Evolutionary conservation across 2,329 filamentous ascomycete species (phyloP).

Genomic region (Talaromyces sp.): DNA sequence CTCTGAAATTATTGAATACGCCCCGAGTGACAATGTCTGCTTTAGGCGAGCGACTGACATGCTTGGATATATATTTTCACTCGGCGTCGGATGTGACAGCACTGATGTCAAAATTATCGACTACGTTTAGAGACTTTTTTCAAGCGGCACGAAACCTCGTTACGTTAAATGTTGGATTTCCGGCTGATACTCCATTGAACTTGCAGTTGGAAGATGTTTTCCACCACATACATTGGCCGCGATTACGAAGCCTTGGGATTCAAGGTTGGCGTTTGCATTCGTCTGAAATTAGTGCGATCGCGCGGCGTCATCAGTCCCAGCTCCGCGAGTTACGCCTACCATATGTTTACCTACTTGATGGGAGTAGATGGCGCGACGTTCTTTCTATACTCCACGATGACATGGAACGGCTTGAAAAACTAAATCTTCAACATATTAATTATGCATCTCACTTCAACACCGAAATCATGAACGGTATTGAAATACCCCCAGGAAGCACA

Average conservation of each 20-base stretch:
- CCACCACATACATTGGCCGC: slow-evolving; percentile 60
- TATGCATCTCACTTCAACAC: slow-evolving; percentile 57
- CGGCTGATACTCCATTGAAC: slow-evolving; percentile 54
- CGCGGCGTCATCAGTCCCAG: slow-evolving; percentile 54
- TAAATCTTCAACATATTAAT: slow-evolving; percentile 60
- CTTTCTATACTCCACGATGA: slow-evolving; percentile 55
- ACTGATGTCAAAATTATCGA: slow-evolving; percentile 57
- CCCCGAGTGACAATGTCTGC: slow-evolving; percentile 49
- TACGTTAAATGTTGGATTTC: slow-evolving; percentile 64
- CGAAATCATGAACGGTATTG: slow-evolving; percentile 25
- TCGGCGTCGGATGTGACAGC: slow-evolving; percentile 55
- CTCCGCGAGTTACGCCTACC: slow-evolving; percentile 59
- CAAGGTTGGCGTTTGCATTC: slow-evolving; percentile 62
- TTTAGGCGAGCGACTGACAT: slow-evolving; percentile 57
- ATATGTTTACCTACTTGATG: slow-evolving; percentile 60
- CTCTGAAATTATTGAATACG: slow-evolving; percentile 49
- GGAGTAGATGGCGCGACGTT: slow-evolving; percentile 60
- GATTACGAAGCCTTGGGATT: slow-evolving; percentile 61
- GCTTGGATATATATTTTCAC: slow-evolving; percentile 63
- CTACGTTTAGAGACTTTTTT: slow-evolving; percentile 58
- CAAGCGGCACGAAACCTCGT: slow-evolving; percentile 58
- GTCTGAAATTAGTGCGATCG: slow-evolving; percentile 59
- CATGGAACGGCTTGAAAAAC: slow-evolving; percentile 58
- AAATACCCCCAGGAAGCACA: slow-evolving; percentile 19
- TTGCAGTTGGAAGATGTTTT: slow-evolving; percentile 61